phyloP scores from a whole-genome alignment of 768 basidiomycete genomes.

The Xanthoconium purpureum region DNA sequence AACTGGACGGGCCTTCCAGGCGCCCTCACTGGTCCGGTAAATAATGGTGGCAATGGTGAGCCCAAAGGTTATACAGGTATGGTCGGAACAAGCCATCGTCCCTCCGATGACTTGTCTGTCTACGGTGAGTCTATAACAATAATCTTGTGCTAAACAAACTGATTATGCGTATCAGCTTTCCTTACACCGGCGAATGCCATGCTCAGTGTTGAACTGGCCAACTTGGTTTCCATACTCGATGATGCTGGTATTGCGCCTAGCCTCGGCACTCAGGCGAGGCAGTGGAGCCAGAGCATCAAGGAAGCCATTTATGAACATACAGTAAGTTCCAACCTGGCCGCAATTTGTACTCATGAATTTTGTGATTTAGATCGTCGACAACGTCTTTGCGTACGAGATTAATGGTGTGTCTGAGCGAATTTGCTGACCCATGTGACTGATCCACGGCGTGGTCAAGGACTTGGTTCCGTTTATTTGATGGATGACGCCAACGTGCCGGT shows the following conservation, averaged over 20 bases:
- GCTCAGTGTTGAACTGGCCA: conserved; percentile 67
- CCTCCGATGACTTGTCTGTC: conserved; percentile 69
- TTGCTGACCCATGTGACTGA: not conserved
- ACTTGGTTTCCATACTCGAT: conserved; percentile 62
- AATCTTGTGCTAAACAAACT: not conserved
- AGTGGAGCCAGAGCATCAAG: conserved; percentile 56
- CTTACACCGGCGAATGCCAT: conserved; percentile 79
- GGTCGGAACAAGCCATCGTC: conserved; percentile 74
- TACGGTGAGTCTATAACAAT: conserved; percentile 46
- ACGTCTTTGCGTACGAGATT: conserved; percentile 74
- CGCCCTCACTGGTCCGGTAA: conserved; percentile 54
- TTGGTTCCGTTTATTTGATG: conserved; percentile 74
- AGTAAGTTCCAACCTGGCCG: conserved; percentile 33
- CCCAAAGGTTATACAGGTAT: conserved; percentile 71
- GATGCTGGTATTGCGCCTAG: conserved; percentile 44
- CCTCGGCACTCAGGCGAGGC: conserved; percentile 49
- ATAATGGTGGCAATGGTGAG: conserved; percentile 70
- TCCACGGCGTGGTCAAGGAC: conserved; percentile 36
- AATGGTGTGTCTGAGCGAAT: conserved; percentile 46
- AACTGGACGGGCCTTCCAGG: conserved; percentile 78
- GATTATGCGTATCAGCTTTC: conserved; percentile 50
- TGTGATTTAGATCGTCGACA: conserved; percentile 49
- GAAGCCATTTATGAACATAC: conserved; percentile 63
- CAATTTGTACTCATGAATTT: not conserved
- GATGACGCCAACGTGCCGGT: conserved; percentile 86